Conservation (phyloP, 202 grass and related monocot genomes). For the Panicum virgatum region DNA sequence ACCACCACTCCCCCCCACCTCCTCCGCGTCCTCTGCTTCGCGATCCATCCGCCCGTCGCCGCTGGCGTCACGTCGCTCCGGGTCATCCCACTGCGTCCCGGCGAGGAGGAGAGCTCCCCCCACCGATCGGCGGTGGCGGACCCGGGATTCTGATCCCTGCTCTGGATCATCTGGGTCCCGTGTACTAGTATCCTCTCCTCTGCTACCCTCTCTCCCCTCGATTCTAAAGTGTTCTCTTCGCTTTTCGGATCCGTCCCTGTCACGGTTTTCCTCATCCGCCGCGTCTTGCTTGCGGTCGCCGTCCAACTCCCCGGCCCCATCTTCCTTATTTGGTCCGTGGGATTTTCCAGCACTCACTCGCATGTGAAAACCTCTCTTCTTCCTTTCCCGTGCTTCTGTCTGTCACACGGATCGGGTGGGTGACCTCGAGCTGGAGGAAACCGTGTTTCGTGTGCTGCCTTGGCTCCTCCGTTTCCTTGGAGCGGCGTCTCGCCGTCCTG, state of each 20-base stretch:
- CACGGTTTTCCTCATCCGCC: not conserved
- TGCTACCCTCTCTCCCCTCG: not conserved
- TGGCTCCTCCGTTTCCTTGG: not conserved
- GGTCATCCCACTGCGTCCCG: not conserved
- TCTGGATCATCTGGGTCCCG: not conserved
- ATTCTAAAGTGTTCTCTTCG: slow-evolving; percentile 1
- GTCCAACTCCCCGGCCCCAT: not conserved
- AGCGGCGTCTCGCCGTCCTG: not conserved
- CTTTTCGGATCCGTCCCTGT: not conserved
- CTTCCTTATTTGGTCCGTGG: slow-evolving; percentile 15
- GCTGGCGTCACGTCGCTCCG: not conserved
- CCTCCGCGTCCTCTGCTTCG: not conserved
- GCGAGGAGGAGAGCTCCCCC: not conserved
- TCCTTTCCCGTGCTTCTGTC: not conserved
- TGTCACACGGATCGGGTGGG: slow-evolving; percentile 33
- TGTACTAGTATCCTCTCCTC: not conserved
- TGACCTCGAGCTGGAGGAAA: slow-evolving; percentile 14
- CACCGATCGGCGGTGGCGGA: not conserved
- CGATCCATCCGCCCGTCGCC: not conserved
- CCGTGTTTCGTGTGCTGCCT: slow-evolving; percentile 18
- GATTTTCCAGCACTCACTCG: not conserved
- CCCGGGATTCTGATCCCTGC: not conserved
- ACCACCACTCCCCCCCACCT: not conserved
- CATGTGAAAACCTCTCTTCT: slow-evolving; percentile 16
- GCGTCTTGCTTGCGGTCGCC: not conserved